phyloP scores from a whole-genome alignment of 2,329 filamentous ascomycete genomes.

The Colletotrichum scovillei region DNA sequence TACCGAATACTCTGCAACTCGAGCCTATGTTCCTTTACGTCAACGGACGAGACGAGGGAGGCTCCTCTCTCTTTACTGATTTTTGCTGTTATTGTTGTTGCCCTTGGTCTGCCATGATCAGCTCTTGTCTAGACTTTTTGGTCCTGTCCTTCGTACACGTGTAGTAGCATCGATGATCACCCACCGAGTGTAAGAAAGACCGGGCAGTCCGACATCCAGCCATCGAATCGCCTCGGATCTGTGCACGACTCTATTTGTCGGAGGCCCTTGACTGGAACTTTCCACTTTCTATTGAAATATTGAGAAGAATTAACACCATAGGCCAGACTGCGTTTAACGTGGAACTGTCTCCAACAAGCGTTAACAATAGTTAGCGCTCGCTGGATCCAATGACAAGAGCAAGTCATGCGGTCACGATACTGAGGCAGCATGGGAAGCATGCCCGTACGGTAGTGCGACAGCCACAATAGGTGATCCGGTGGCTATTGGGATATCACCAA shows the following conservation, averaged over 20 bases:
- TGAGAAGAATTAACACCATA: neutral
- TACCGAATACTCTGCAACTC: neutral
- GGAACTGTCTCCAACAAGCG: neutral
- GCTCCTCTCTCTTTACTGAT: neutral
- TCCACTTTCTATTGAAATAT: neutral
- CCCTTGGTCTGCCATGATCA: neutral
- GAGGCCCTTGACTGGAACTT: neutral
- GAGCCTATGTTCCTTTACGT: neutral
- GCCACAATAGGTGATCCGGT: neutral
- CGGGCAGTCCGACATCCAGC: neutral
- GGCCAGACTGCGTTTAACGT: neutral
- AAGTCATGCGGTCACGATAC: neutral
- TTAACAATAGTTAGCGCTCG: neutral
- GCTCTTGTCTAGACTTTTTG: neutral
- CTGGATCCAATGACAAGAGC: neutral
- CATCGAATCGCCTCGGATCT: neutral
- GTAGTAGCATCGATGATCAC: neutral
- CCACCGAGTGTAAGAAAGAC: neutral
- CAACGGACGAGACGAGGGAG: neutral
- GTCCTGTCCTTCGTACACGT: neutral
- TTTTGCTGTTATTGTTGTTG: neutral
- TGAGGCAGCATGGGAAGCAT: conserved; percentile 1
- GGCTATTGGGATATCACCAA: neutral
- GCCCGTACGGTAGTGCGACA: conserved; percentile 1
- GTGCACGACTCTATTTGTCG: neutral